Percentiles rank a stretch among this genome's conserved stretches.
Evolutionary conservation across 1,284 basidiomycete species (phyloP).

Genomic region (Ceratorhiza oryzae-sativae): DNA sequence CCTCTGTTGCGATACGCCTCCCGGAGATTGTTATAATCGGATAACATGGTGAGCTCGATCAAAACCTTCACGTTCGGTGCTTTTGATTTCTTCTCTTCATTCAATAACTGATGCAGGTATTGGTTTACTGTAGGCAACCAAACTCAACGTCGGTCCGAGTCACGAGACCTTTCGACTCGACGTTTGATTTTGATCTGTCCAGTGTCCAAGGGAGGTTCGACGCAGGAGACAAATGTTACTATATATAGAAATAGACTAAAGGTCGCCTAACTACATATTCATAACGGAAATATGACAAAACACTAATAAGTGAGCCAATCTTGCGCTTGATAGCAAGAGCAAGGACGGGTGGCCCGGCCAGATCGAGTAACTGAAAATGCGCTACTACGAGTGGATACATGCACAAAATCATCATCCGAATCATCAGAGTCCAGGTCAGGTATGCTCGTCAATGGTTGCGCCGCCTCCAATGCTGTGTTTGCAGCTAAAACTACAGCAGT

Average conservation of each 20-base stretch:
- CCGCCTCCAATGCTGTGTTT: not conserved
- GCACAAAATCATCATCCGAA: not conserved
- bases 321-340: not conserved
- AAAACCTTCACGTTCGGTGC: not conserved
- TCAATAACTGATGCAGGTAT: not conserved
- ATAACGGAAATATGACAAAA: not conserved
- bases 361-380: not conserved
- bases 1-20: not conserved
- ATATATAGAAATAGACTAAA: not conserved
- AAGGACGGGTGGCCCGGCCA: not conserved
- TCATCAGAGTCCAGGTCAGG: not conserved
- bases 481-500: slow-evolving; percentile 1
- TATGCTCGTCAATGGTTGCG: not conserved
- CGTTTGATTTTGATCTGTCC: slow-evolving; percentile 1
- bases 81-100: slow-evolving; percentile 6
- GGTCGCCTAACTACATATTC: not conserved
- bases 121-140: slow-evolving; percentile 6
- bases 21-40: slow-evolving; percentile 1
- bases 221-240: not conserved
- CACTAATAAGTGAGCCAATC: not conserved
- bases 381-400: not conserved
- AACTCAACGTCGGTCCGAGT: slow-evolving; percentile 17
- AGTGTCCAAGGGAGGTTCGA: not conserved
- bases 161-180: slow-evolving; percentile 7
- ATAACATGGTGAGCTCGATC: not conserved